Conservation (phyloP, 2,329 filamentous ascomycete genomes). For the Phialocephala sp. region DNA sequence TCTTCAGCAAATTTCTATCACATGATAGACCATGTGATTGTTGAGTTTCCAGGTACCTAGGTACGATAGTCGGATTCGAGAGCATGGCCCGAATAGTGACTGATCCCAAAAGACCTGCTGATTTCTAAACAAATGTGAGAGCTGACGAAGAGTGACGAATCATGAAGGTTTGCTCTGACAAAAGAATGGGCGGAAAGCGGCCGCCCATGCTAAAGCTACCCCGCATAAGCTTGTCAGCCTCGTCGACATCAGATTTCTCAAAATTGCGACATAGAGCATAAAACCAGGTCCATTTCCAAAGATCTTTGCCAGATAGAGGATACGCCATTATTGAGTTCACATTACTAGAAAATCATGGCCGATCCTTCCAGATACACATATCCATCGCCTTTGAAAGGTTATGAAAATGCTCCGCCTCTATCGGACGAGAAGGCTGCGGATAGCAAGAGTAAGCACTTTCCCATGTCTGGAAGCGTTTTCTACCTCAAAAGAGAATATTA, state of each 20-base stretch:
- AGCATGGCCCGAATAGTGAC: no score
- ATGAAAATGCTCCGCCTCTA: conserved; percentile 53
- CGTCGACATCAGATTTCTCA: not conserved
- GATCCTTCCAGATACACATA: conserved; percentile 57
- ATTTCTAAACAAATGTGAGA: not conserved
- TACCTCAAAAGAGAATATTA: not conserved
- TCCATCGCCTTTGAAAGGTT: conserved; percentile 58
- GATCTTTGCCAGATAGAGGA: not conserved
- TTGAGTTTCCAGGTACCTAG: no score
- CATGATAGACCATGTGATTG: no score
- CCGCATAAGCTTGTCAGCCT: not conserved
- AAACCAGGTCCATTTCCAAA: not conserved
- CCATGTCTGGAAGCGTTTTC: not conserved
- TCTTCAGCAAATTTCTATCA: no score
- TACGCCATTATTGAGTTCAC: not conserved
- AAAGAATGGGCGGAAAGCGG: not conserved
- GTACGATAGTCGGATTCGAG: no score
- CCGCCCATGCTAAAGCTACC: not conserved
- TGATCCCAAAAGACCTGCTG: no score
- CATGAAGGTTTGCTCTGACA: not conserved
- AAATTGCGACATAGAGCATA: conserved; percentile 7
- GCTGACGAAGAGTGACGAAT: conserved; percentile 4
- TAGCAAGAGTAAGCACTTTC: conserved; percentile 65
- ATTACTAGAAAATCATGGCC: conserved; percentile 46
- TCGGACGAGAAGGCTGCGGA: conserved; percentile 59